Conservation (phyloP, 345 rosid genomes). For the Populus ilicifolia region DNA sequence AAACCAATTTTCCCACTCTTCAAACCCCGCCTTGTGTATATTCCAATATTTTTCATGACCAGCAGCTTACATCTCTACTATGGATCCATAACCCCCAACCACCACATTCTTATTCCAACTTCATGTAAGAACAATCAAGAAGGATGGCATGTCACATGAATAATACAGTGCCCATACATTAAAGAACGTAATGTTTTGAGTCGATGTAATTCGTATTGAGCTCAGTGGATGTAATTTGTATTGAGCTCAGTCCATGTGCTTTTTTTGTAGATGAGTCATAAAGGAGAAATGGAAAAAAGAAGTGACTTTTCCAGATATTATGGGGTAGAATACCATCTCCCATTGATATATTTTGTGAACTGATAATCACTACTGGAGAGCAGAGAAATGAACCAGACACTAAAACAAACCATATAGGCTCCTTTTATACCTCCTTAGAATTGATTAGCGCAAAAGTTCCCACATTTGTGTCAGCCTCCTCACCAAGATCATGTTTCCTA, state of each 20-base stretch:
- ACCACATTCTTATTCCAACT: constrained; percentile 11
- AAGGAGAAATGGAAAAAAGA: background rate
- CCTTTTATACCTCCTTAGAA: constrained; percentile 33
- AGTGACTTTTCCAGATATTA: background rate
- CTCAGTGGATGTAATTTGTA: background rate
- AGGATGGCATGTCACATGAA: background rate
- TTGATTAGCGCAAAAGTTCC: constrained; percentile 37
- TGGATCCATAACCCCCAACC: too few relatives aligned
- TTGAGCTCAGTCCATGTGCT: background rate
- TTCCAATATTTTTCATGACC: too few relatives aligned
- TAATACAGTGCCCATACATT: background rate
- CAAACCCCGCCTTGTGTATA: too few relatives aligned
- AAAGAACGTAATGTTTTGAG: too few relatives aligned
- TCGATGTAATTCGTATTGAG: background rate
- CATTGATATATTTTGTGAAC: constrained; percentile 1
- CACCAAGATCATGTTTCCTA: constrained; percentile 32
- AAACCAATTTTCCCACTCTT: too few relatives aligned
- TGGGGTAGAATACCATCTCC: constrained; percentile 1
- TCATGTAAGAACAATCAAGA: constrained; percentile 9
- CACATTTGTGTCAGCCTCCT: constrained; percentile 32
- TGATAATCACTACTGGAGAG: constrained; percentile 5
- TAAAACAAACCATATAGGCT: constrained; percentile 10
- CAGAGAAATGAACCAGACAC: constrained; percentile 14
- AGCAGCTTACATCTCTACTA: too few relatives aligned
- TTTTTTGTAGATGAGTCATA: background rate